Percentiles rank a stretch among this genome's conserved stretches.
Conservation (phyloP, 306 rosid species). For the Neltuma alba region DNA sequence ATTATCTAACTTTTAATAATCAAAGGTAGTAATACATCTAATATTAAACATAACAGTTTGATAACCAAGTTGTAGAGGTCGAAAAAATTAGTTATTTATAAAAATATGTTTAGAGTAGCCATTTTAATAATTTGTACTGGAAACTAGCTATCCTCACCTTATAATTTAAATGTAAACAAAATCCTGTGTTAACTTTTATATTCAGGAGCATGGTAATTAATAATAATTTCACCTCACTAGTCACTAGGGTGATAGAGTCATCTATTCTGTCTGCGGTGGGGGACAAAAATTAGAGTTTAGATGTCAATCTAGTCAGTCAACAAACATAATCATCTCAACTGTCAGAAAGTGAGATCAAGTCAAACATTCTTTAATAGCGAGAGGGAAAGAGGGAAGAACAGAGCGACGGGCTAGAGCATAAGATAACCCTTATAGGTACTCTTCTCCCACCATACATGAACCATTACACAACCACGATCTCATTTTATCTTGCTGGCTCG, state of each 20-base stretch:
- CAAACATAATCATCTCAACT: neutral
- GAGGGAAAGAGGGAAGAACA: neutral
- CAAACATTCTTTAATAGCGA: neutral
- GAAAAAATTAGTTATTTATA: no score
- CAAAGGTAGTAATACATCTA: no score
- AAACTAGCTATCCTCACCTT: no score
- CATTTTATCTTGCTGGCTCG: neutral
- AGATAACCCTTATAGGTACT: neutral
- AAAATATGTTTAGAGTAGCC: no score
- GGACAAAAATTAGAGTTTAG: slow-evolving; percentile 32
- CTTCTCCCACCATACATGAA: neutral
- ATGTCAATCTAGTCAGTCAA: slow-evolving; percentile 27
- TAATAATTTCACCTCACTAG: neutral
- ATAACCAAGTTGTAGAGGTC: no score
- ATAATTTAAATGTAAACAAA: no score
- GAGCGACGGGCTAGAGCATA: neutral
- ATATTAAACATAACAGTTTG: no score
- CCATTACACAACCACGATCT: neutral
- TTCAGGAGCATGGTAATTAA: no score
- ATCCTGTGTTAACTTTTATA: no score
- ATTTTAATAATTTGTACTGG: no score
- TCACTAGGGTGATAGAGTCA: no score
- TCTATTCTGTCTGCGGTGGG: slow-evolving; percentile 22
- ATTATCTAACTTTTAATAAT: no score
- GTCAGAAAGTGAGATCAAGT: neutral